Conservation (phyloP, 2,329 filamentous ascomycete genomes). For the Aspergillus sp. region DNA sequence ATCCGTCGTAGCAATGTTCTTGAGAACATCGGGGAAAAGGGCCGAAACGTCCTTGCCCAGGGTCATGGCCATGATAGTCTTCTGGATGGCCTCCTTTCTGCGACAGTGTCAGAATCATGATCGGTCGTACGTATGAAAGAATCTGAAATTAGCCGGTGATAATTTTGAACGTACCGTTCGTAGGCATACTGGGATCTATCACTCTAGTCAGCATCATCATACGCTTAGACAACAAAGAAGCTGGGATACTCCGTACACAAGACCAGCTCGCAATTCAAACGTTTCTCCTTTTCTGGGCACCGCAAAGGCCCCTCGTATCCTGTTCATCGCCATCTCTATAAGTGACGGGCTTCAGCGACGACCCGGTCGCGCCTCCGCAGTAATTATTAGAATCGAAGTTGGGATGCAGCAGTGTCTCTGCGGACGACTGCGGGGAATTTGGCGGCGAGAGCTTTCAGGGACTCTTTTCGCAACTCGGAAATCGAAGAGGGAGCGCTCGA, state of each 20-base stretch:
- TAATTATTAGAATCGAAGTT: conserved; percentile 10
- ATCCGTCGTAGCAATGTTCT: conserved; percentile 94
- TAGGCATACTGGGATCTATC: conserved; percentile 92
- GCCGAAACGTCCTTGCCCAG: conserved; percentile 97
- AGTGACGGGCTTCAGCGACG: conserved; percentile 29
- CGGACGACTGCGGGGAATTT: conserved; percentile 28
- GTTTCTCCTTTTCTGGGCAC: conserved; percentile 95
- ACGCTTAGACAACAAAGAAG: conserved; percentile 2
- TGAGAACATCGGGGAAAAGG: conserved; percentile 93
- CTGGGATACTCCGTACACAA: conserved; percentile 54
- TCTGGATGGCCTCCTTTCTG: conserved; percentile 96
- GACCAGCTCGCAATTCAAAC: conserved; percentile 88
- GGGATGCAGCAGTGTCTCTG: conserved; percentile 7
- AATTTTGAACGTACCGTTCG: conserved; percentile 57
- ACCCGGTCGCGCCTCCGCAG: conserved; percentile 31
- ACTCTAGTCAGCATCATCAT: conserved; percentile 30
- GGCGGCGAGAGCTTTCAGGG: conserved; percentile 23
- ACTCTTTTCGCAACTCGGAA: conserved; percentile 12
- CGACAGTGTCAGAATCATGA: conserved; percentile 20
- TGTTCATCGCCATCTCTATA: conserved; percentile 79
- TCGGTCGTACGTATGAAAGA: background rate
- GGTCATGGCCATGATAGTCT: conserved; percentile 99
- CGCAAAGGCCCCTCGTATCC: conserved; percentile 89
- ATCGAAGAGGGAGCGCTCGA: conserved; percentile 5
- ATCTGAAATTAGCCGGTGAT: no score